These are phyloP conservation scores for Ramaria sp. DNA, from an alignment of 768 basidiomycete species.

Conservation along the genomic window DNA sequence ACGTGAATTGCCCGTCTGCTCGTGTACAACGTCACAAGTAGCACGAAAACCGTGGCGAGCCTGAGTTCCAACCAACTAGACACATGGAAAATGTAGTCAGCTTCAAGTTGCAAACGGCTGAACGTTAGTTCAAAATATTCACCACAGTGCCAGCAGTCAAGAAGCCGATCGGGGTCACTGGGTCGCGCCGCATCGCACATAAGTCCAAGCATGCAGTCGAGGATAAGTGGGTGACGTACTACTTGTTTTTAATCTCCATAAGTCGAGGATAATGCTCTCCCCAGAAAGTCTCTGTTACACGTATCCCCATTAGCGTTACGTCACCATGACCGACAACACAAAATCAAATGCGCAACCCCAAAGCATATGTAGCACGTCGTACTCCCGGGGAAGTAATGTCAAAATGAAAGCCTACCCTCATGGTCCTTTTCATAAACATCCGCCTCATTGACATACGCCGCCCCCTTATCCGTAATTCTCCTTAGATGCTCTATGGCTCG, in stretches of 20 bases:
- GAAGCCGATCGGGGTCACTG: conserved; percentile 3
- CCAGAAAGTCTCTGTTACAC: not conserved
- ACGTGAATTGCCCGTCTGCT: too few species aligned
- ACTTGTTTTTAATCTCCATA: conserved; percentile 2
- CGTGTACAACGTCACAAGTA: too few species aligned
- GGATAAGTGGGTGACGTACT: not conserved
- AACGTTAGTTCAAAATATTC: not conserved
- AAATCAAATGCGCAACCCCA: too few species aligned
- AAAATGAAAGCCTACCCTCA: not conserved
- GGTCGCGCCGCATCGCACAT: not conserved
- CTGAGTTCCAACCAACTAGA: too few species aligned
- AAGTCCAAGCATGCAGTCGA: not conserved
- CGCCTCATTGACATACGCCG: conserved; percentile 25
- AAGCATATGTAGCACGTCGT: too few species aligned
- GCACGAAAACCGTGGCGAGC: too few species aligned
- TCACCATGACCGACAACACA: not conserved
- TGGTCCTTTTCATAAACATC: conserved; percentile 5
- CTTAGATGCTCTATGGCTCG: conserved; percentile 30
- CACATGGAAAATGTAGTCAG: too few species aligned
- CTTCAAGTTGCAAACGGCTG: too few species aligned
- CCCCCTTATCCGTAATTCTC: conserved; percentile 21
- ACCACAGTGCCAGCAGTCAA: conserved; percentile 10
- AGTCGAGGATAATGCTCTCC: conserved; percentile 1
- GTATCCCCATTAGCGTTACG: not conserved
- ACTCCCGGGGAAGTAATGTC: too few species aligned